Conservation (phyloP, 441 rosid genomes). For the Adansonia madagascariensis region DNA sequence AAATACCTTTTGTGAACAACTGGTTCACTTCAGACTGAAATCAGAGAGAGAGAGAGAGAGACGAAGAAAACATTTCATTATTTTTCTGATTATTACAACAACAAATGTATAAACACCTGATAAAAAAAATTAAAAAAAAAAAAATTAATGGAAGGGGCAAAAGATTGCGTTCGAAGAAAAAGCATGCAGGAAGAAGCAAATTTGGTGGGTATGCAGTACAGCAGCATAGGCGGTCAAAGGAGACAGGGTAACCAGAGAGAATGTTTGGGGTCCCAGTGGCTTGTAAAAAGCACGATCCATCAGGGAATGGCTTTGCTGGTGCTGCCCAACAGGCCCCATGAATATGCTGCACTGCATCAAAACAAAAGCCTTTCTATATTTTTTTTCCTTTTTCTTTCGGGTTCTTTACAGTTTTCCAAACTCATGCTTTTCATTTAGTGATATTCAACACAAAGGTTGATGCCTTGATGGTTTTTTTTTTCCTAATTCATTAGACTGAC, state of each 20-base stretch:
- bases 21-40: constrained; percentile 2
- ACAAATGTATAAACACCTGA: no score
- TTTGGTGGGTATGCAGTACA: neutral
- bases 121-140: no score
- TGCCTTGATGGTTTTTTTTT: constrained; percentile 26
- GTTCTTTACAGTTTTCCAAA: neutral
- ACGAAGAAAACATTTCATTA: neutral
- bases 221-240: constrained; percentile 35
- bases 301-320: constrained; percentile 17
- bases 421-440: constrained; percentile 36
- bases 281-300: constrained; percentile 33
- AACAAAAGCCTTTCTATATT: constrained; percentile 25
- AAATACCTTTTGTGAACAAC: neutral
- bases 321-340: constrained; percentile 37
- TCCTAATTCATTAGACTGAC: constrained; percentile 36
- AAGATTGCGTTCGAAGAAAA: neutral
- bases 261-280: constrained; percentile 48
- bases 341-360: constrained; percentile 44
- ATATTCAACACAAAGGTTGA: constrained; percentile 20
- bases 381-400: neutral
- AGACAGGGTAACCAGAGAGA: constrained; percentile 45
- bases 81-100: neutral
- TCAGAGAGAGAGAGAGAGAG: neutral
- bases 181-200: neutral
- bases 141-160: neutral